Evolutionary conservation across 176 grass and related monocot genomes (phyloP).

Genomic region (Cocos nucifera): DNA sequence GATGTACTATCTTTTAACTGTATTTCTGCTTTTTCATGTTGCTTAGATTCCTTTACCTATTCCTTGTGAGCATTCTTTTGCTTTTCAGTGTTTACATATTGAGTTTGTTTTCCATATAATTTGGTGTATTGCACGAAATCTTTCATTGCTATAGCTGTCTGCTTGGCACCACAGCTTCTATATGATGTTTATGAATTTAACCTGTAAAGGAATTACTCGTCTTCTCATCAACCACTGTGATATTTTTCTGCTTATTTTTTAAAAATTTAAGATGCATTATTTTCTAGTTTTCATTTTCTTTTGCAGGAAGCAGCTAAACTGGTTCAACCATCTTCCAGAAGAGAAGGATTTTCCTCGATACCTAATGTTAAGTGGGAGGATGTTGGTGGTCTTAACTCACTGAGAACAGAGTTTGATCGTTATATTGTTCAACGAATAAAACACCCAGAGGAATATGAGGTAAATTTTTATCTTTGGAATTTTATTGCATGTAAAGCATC

Average conservation of each 20-base stretch:
- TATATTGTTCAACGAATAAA: constrained; percentile 82
- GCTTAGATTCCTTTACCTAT: too few relatives aligned
- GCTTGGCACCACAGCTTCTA: background rate
- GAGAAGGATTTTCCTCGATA: constrained; percentile 97
- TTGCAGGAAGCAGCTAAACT: constrained; percentile 74
- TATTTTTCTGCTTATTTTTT: too few relatives aligned
- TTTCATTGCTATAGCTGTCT: background rate
- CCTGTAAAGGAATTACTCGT: too few relatives aligned
- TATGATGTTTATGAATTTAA: background rate
- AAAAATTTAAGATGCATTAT: too few relatives aligned
- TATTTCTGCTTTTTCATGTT: too few relatives aligned
- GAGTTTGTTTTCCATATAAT: too few relatives aligned
- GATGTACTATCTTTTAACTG: too few relatives aligned
- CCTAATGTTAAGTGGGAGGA: constrained; percentile 91
- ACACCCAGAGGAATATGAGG: constrained; percentile 72
- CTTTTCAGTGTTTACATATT: too few relatives aligned
- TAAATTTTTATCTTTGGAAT: constrained; percentile 17
- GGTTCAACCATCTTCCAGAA: constrained; percentile 93
- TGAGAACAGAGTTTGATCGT: constrained; percentile 71
- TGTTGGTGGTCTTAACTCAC: constrained; percentile 79
- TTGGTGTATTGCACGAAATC: too few relatives aligned
- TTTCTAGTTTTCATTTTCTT: constrained; percentile 1
- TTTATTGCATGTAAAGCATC: too few relatives aligned
- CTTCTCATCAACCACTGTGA: too few relatives aligned
- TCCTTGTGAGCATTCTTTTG: too few relatives aligned